A percentile compares a stretch with the other conserved stretches of the same genome.
Evolutionary conservation across 2,329 filamentous ascomycete genomes (phyloP).

Genomic region (Byssoonygena ceratinophila): DNA sequence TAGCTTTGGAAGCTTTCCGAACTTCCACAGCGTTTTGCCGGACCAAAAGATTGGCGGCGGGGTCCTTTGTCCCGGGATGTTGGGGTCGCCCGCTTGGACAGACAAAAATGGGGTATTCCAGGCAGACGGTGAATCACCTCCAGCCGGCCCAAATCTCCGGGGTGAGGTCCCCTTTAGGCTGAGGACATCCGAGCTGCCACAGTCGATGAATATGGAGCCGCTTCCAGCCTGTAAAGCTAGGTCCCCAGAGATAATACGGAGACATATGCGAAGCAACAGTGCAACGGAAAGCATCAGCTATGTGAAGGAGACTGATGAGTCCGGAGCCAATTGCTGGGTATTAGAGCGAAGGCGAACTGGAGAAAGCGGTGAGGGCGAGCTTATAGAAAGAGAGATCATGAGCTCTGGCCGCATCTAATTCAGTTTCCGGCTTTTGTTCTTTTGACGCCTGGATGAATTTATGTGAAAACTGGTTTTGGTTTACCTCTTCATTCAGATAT

Average conservation of each 20-base stretch:
- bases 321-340: conserved; percentile 28
- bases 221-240: neutral
- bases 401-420: conserved; percentile 22
- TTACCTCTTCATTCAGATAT: neutral
- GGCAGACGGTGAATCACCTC: neutral
- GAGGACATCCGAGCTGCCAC: neutral
- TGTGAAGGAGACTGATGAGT: conserved; percentile 22
- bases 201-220: conserved; percentile 9
- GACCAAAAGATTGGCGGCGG: neutral
- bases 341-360: conserved; percentile 27
- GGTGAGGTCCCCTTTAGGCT: neutral
- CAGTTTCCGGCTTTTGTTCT: neutral
- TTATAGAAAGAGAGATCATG: conserved; percentile 26
- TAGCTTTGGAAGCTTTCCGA: conserved; percentile 29
- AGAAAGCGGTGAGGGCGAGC: conserved; percentile 27
- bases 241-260: neutral
- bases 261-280: conserved; percentile 28
- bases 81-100: neutral
- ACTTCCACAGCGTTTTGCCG: conserved; percentile 23
- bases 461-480: neutral
- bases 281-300: conserved; percentile 31
- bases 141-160: neutral
- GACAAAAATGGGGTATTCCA: neutral
- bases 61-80: neutral
- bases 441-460: neutral